phyloP scores from a whole-genome alignment of 805 yeast species.

The Myxozyma melibiosi region DNA sequence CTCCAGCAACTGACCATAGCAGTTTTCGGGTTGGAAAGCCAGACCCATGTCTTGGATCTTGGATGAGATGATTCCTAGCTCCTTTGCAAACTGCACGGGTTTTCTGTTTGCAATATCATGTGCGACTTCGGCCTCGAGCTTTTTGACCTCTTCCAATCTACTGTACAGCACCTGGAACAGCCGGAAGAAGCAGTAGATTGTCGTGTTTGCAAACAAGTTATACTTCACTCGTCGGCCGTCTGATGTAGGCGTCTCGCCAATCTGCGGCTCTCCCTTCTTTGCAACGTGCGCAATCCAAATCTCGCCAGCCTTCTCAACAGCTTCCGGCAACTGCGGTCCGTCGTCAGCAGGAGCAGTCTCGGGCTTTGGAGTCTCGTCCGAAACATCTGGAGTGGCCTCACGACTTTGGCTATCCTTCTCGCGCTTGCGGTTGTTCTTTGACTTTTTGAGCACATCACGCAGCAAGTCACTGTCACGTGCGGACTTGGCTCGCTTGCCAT shows the following conservation, averaged over 20 bases:
- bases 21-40: conserved; percentile 50
- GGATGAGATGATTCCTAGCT: conserved; percentile 75
- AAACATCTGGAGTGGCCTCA: conserved; percentile 32
- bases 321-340: conserved; percentile 29
- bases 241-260: conserved; percentile 36
- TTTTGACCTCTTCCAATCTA: conserved; percentile 76
- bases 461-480: conserved; percentile 45
- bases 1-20: conserved; percentile 72
- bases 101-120: conserved; percentile 59
- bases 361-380: conserved; percentile 23
- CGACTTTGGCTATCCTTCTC: conserved; percentile 27
- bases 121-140: conserved; percentile 67
- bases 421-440: conserved; percentile 30
- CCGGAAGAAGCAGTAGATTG: conserved; percentile 87
- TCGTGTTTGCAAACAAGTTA: conserved; percentile 85
- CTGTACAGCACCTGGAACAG: conserved; percentile 78
- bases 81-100: conserved; percentile 70
- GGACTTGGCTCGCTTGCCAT: conserved; percentile 7
- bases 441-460: conserved; percentile 53
- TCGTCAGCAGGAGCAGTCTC: conserved; percentile 19
- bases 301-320: conserved; percentile 35
- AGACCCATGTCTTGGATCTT: conserved; percentile 82
- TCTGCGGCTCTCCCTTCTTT: conserved; percentile 32
- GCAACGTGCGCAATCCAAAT: conserved; percentile 40
- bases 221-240: conserved; percentile 45